Evolutionary conservation across 371 early-diverging fungal genomes (phyloP).

Genomic region (Conidiobolus incongruus): DNA sequence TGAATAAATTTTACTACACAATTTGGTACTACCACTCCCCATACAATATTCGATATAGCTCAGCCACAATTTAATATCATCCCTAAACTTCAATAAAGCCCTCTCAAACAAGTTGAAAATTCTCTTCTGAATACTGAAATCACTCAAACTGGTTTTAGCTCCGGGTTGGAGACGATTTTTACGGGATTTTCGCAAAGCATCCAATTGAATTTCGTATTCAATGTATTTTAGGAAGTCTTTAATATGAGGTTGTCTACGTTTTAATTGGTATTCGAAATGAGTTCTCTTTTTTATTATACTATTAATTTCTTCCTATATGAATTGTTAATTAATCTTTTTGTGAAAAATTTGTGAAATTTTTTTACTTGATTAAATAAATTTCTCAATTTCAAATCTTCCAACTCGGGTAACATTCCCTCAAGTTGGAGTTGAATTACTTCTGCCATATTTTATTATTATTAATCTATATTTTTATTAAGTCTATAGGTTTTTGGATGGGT

Average conservation of each 20-base stretch:
- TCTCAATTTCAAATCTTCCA: slow-evolving; percentile 62
- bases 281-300: slow-evolving; percentile 72
- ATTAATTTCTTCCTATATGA: slow-evolving; percentile 67
- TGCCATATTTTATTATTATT: slow-evolving; percentile 72
- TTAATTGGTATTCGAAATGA: slow-evolving; percentile 65
- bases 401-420: slow-evolving; percentile 84
- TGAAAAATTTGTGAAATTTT: too few relatives aligned
- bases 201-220: slow-evolving; percentile 82
- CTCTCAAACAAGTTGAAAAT: slow-evolving; percentile 60
- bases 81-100: slow-evolving; percentile 52
- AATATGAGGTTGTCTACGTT: slow-evolving; percentile 44
- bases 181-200: too few relatives aligned
- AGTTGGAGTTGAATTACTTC: slow-evolving; percentile 71
- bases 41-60: slow-evolving; percentile 79
- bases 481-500: too few relatives aligned
- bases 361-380: slow-evolving; percentile 58
- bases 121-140: slow-evolving; percentile 36
- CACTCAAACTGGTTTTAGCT: slow-evolving; percentile 16
- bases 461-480: too few relatives aligned
- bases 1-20: too few relatives aligned
- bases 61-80: slow-evolving; percentile 67
- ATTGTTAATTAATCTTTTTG: too few relatives aligned
- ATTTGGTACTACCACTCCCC: too few relatives aligned
- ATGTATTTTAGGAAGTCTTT: slow-evolving; percentile 75
- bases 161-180: too few relatives aligned